Percentiles rank a stretch among this genome's conserved stretches.
phyloP scores from a whole-genome alignment of 176 grass and related monocot genomes.

The Oropetium thomaeum region DNA sequence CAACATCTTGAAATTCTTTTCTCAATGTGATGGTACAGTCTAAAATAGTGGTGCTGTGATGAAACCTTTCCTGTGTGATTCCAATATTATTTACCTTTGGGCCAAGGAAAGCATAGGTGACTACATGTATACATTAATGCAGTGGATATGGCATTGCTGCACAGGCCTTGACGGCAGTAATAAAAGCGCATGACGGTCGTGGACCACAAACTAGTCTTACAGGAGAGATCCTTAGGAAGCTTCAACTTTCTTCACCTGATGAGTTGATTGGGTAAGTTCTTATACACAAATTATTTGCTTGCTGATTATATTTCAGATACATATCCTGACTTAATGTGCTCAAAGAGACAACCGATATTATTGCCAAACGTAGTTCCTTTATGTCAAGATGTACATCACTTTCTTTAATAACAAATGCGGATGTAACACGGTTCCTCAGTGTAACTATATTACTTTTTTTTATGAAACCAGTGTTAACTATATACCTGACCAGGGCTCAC shows the following conservation, averaged over 20 bases:
- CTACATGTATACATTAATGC: constrained; percentile 59
- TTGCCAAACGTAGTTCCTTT: constrained; percentile 18
- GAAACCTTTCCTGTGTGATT: constrained; percentile 19
- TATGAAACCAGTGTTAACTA: too few species aligned
- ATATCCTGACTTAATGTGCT: constrained; percentile 3
- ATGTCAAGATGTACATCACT: background rate
- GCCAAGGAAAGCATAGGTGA: constrained; percentile 44
- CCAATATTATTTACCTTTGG: constrained; percentile 21
- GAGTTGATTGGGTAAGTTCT: constrained; percentile 88
- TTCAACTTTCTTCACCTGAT: constrained; percentile 89
- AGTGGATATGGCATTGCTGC: constrained; percentile 99
- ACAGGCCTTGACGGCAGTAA: constrained; percentile 86
- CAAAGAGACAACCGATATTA: background rate
- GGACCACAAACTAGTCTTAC: constrained; percentile 87
- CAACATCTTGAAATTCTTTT: constrained; percentile 20
- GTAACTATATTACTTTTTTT: too few species aligned
- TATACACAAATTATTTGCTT: background rate
- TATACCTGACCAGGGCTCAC: background rate
- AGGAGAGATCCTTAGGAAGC: constrained; percentile 57
- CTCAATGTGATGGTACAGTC: background rate
- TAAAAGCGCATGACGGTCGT: constrained; percentile 87
- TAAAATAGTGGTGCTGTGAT: constrained; percentile 9
- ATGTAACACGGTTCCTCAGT: constrained; percentile 9
- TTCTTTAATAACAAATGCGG: background rate
- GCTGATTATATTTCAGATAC: background rate